These are phyloP conservation scores for Leptomonas pyrrhocoris DNA, from an alignment of 208 protist genomes.

Conservation along the genomic window DNA sequence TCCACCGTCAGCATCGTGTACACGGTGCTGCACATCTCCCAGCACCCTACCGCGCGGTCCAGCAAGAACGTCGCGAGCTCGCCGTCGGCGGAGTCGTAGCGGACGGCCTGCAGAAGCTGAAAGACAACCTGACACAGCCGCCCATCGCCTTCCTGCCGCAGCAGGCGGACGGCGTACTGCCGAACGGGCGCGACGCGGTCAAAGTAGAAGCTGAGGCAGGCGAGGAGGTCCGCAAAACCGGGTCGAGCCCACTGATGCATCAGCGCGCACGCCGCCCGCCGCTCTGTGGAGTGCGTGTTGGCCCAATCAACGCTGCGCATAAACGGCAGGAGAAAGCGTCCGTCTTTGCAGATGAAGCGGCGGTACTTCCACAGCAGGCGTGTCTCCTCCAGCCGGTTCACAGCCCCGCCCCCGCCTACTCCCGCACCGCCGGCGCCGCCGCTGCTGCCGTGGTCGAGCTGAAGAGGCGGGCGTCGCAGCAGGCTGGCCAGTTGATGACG, in stretches of 20 bases:
- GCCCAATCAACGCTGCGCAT: conserved; percentile 93
- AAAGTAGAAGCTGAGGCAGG: conserved; percentile 82
- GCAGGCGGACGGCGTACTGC: conserved; percentile 65
- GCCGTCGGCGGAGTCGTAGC: conserved; percentile 65
- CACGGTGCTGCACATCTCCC: conserved; percentile 82
- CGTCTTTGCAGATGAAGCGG: conserved; percentile 78
- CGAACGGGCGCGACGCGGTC: conserved; percentile 55
- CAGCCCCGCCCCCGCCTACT: conserved; percentile 12
- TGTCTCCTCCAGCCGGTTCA: conserved; percentile 79
- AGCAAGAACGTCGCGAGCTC: conserved; percentile 64
- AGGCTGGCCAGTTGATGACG: conserved; percentile 68
- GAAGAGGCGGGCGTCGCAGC: conserved; percentile 55
- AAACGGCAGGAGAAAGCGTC: conserved; percentile 90
- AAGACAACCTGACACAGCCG: conserved; percentile 50
- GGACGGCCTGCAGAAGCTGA: conserved; percentile 82
- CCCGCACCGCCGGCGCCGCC: conserved; percentile 7
- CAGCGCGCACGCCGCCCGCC: conserved; percentile 69
- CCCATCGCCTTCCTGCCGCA: conserved; percentile 52
- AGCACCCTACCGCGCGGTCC: conserved; percentile 53
- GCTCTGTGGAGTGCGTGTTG: conserved; percentile 56
- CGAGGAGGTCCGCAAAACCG: conserved; percentile 65
- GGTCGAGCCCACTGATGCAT: conserved; percentile 70
- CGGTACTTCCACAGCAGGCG: conserved; percentile 94
- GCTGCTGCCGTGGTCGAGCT: conserved; percentile 43
- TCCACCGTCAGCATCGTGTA: conserved; percentile 75